Percentiles rank a stretch among this genome's conserved stretches.
Evolutionary conservation across 129 eudicot species (phyloP).

Genomic region (Silybum marianum): DNA sequence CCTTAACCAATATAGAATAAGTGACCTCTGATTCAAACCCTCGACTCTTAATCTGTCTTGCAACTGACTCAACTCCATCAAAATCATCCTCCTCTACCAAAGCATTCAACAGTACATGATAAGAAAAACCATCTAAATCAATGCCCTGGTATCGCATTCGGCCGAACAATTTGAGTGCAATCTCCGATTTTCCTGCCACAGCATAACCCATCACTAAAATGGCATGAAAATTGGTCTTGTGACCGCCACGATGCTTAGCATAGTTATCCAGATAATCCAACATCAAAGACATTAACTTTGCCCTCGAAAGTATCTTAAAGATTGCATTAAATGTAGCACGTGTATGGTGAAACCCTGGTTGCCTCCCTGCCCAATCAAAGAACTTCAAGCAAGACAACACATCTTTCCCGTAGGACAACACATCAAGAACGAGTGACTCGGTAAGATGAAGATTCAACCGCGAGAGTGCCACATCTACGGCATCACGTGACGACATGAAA

Average conservation of each 20-base stretch:
- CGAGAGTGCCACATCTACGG: constrained; percentile 42
- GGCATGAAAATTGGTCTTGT: constrained; percentile 43
- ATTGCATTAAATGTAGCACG: constrained; percentile 63
- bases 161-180: constrained; percentile 69
- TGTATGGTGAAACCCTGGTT: constrained; percentile 70
- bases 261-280: constrained; percentile 51
- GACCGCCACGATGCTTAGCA: constrained; percentile 17
- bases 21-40: constrained; percentile 56
- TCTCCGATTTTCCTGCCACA: constrained; percentile 69
- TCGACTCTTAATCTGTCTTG: constrained; percentile 59
- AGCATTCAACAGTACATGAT: constrained; percentile 74
- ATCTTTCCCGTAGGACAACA: constrained; percentile 55
- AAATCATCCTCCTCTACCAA: constrained; percentile 59
- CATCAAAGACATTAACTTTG: constrained; percentile 56
- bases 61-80: constrained; percentile 58
- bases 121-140: constrained; percentile 61
- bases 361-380: constrained; percentile 95
- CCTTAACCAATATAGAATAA: constrained; percentile 62
- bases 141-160: constrained; percentile 75
- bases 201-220: constrained; percentile 84
- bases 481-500: constrained; percentile 6
- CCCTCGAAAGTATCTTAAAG: constrained; percentile 56
- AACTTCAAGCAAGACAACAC: constrained; percentile 69
- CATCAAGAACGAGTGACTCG: constrained; percentile 67
- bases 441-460: constrained; percentile 44